Conservation (phyloP, 345 rosid genomes). For the Eucalyptus pauciflora region DNA sequence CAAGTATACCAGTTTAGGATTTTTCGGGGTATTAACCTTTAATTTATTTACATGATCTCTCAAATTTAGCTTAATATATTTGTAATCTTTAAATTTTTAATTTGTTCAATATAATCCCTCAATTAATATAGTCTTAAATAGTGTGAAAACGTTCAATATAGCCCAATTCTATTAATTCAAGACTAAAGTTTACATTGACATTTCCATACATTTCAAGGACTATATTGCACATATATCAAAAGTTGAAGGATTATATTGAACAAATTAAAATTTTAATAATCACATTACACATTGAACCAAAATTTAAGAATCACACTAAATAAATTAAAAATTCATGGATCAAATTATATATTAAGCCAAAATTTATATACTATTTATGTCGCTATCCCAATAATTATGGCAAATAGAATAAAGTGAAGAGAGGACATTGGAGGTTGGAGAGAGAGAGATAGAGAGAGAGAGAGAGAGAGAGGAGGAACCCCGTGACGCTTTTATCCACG, state of each 20-base stretch:
- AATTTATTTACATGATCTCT: no score
- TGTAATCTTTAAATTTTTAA: rapidly evolving
- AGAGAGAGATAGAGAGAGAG: no score
- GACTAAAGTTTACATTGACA: rapidly evolving
- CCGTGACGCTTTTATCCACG: neutral
- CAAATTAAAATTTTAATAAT: no score
- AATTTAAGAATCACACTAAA: rapidly evolving
- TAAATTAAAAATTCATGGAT: no score
- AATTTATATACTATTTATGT: no score
- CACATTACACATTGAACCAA: rapidly evolving
- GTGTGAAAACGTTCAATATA: no score
- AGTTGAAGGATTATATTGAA: rapidly evolving
- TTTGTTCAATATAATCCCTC: rapidly evolving
- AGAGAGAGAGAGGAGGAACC: neutral
- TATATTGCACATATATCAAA: rapidly evolving
- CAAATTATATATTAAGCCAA: rapidly evolving
- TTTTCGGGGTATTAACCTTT: no score
- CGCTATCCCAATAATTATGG: no score
- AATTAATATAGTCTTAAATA: rapidly evolving
- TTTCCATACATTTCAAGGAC: rapidly evolving
- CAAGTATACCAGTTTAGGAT: rapidly evolving
- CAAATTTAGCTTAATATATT: no score
- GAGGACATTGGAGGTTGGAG: neutral
- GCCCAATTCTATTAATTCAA: no score
- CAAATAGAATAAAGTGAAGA: neutral